Evolutionary conservation across 2,329 filamentous ascomycete species (phyloP).

Genomic region (Daldinia eschscholtzii): DNA sequence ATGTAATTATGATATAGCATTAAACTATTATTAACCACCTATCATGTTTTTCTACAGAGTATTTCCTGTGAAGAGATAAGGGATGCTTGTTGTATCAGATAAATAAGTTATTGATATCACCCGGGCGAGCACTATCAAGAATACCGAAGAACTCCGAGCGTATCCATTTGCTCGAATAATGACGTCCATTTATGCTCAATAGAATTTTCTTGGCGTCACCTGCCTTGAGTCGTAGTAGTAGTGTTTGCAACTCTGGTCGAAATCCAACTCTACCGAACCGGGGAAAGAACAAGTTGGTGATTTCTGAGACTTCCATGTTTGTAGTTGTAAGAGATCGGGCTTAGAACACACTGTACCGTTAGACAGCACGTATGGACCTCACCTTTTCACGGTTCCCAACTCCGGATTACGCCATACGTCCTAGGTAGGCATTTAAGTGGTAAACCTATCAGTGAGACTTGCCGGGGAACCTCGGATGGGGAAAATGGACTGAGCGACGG

Average conservation of each 20-base stretch:
- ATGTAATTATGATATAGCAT: too few species aligned
- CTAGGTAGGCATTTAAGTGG: not conserved
- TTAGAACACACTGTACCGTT: not conserved
- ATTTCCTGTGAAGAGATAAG: too few species aligned
- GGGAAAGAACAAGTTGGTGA: slow-evolving; percentile 1
- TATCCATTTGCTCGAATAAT: slow-evolving; percentile 18
- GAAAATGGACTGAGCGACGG: not conserved
- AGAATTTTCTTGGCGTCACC: slow-evolving; percentile 28
- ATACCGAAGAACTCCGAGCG: slow-evolving; percentile 36
- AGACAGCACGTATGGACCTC: not conserved
- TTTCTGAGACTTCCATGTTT: slow-evolving; percentile 1
- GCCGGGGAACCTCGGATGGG: slow-evolving; percentile 21
- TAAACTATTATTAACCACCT: too few species aligned
- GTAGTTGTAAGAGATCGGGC: not conserved
- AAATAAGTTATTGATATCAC: not conserved
- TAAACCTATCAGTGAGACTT: slow-evolving; percentile 8
- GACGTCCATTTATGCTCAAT: slow-evolving; percentile 38
- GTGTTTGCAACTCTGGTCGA: slow-evolving; percentile 1
- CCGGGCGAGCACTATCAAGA: slow-evolving; percentile 23
- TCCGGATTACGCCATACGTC: slow-evolving; percentile 5
- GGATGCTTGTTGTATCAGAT: slow-evolving; percentile 1
- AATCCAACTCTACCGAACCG: slow-evolving; percentile 6
- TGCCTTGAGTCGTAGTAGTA: slow-evolving; percentile 21
- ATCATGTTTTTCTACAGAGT: too few species aligned
- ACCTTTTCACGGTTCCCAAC: not conserved